Conservation (phyloP, 441 rosid species). For the Corymbia citriodora region DNA sequence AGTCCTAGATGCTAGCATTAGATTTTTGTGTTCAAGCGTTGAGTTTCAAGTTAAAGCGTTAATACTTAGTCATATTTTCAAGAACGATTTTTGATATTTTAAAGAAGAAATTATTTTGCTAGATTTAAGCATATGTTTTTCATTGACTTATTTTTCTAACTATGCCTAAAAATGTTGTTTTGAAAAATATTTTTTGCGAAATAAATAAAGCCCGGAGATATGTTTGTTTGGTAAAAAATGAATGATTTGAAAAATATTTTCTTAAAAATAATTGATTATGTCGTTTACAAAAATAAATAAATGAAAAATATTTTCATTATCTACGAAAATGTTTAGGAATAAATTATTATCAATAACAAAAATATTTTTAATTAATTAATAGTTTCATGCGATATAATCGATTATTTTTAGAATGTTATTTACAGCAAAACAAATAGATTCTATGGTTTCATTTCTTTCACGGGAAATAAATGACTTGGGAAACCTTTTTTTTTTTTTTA, state of each 20-base stretch:
- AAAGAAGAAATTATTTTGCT: no score
- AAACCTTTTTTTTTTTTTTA: not conserved
- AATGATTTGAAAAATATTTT: not conserved
- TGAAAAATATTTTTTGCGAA: not conserved
- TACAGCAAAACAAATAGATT: accelerated
- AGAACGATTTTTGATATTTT: no score
- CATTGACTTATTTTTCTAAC: not conserved
- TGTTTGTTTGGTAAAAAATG: accelerated
- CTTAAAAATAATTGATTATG: no score
- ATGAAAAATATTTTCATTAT: not conserved
- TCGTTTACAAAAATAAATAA: no score
- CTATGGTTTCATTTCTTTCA: not conserved
- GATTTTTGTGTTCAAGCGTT: not conserved
- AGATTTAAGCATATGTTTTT: no score
- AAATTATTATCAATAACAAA: no score
- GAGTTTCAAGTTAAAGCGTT: not conserved
- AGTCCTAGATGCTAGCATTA: not conserved
- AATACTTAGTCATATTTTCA: no score
- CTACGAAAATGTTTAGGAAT: accelerated
- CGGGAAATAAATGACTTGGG: not conserved
- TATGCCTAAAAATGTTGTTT: not conserved
- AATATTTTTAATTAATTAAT: no score
- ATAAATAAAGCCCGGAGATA: not conserved
- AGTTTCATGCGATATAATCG: not conserved
- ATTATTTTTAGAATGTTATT: not conserved